A percentile compares a stretch with the other conserved stretches of the same genome.
phyloP scores from a whole-genome alignment of 805 yeast genomes.

The Metschnikowia anglica region DNA sequence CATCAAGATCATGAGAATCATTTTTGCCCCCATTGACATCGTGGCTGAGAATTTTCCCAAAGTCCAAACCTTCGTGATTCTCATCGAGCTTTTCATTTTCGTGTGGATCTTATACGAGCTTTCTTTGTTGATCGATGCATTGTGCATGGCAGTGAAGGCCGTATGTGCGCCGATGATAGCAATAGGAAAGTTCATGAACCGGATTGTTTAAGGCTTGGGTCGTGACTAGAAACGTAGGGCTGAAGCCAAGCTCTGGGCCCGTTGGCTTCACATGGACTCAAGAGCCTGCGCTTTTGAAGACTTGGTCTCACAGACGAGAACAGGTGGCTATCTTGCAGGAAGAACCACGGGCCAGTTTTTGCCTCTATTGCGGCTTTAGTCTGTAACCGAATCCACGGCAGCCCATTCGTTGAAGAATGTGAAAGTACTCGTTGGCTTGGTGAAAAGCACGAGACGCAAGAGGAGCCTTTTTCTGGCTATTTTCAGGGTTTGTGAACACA shows the following conservation, averaged over 20 bases:
- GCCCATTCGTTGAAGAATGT: too few species aligned
- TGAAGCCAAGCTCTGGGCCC: too few species aligned
- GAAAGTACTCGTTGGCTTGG: too few species aligned
- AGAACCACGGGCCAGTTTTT: too few species aligned
- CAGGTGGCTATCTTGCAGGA: too few species aligned
- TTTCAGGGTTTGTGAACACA: too few species aligned
- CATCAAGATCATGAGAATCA: constrained; percentile 34
- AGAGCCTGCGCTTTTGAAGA: neutral
- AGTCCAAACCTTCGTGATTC: constrained; percentile 40
- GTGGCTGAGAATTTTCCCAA: constrained; percentile 38
- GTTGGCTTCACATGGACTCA: too few species aligned
- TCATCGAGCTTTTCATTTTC: constrained; percentile 38
- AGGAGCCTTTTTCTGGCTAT: too few species aligned
- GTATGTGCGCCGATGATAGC: constrained; percentile 49
- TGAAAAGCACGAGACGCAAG: too few species aligned
- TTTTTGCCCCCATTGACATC: constrained; percentile 43
- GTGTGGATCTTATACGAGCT: constrained; percentile 44
- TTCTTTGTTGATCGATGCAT: constrained; percentile 41
- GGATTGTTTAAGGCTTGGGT: constrained; percentile 29
- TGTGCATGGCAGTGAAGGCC: constrained; percentile 46
- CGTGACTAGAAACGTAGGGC: neutral
- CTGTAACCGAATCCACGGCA: too few species aligned
- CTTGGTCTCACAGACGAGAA: too few species aligned
- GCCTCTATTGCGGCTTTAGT: too few species aligned
- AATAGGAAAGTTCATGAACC: constrained; percentile 43